These are phyloP conservation scores for Ophiostoma novo-ulmi DNA, from an alignment of 2,329 filamentous ascomycete species.

Conservation along the genomic window DNA sequence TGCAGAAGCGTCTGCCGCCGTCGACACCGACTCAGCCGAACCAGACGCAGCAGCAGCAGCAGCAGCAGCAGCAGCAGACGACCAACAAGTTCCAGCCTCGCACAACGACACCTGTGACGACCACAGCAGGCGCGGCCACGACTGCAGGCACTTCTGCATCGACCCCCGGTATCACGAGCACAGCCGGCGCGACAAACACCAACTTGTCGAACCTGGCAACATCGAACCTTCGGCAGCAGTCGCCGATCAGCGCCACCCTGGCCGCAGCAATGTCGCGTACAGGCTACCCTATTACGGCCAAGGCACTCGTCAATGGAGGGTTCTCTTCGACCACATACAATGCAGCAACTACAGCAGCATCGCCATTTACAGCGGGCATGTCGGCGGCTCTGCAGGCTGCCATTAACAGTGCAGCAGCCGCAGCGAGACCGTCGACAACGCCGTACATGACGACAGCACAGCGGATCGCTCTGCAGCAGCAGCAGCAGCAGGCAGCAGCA, in stretches of 20 bases:
- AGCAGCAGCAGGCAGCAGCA: not conserved
- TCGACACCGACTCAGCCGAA: not conserved
- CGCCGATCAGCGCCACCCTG: conserved; percentile 9
- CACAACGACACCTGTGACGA: not conserved
- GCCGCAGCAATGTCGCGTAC: conserved; percentile 14
- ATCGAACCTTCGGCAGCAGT: not conserved
- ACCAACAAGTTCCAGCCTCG: not conserved
- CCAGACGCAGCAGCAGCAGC: conserved; percentile 4
- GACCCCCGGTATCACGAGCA: not conserved
- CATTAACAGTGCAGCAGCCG: conserved; percentile 21
- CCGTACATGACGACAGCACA: conserved; percentile 19
- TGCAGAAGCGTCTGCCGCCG: not conserved
- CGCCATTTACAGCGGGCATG: conserved; percentile 22
- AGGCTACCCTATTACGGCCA: not conserved
- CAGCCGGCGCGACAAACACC: not conserved
- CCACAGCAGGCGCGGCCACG: not conserved
- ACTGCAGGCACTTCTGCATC: not conserved
- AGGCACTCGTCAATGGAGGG: conserved; percentile 4
- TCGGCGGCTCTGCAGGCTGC: conserved; percentile 20
- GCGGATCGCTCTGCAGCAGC: conserved; percentile 14
- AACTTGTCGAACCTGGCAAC: not conserved
- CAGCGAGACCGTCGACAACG: conserved; percentile 15
- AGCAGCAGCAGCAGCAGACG: not conserved
- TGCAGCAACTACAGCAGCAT: conserved; percentile 14
- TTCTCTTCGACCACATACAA: conserved; percentile 8